Percentiles rank a stretch among this genome's conserved stretches.
These are phyloP conservation scores for Leptographium lundbergii DNA, from an alignment of 2,329 filamentous ascomycete genomes.

Conservation along the genomic window DNA sequence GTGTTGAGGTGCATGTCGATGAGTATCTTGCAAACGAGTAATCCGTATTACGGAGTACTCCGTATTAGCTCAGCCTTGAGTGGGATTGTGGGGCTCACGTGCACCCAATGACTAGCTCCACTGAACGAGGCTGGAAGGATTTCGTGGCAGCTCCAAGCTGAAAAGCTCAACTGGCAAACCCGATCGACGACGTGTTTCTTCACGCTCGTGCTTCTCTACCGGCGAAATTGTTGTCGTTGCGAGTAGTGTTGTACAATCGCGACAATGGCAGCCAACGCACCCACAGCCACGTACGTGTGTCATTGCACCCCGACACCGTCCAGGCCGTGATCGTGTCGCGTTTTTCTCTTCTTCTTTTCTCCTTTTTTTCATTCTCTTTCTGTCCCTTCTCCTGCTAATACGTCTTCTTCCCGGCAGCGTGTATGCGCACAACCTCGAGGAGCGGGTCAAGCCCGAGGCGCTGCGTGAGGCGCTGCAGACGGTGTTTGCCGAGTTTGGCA, in stretches of 20 bases:
- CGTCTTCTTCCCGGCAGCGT: constrained; percentile 30
- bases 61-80: too few species aligned
- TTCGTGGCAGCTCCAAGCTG: too few species aligned
- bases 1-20: too few species aligned
- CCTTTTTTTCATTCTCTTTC: neutral
- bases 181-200: too few species aligned
- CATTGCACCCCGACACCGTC: constrained; percentile 49
- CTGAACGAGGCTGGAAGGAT: too few species aligned
- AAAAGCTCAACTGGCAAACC: too few species aligned
- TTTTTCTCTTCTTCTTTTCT: neutral
- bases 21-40: too few species aligned
- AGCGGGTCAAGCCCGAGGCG: constrained; percentile 71
- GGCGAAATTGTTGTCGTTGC: too few species aligned
- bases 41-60: too few species aligned
- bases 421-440: constrained; percentile 76
- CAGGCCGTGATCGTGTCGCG: neutral
- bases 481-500: constrained; percentile 82
- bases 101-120: too few species aligned
- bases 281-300: constrained; percentile 56
- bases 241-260: neutral
- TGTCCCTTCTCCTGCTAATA: neutral
- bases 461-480: constrained; percentile 61
- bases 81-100: too few species aligned
- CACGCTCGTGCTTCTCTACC: too few species aligned
- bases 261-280: constrained; percentile 24